A percentile compares a stretch with the other conserved stretches of the same genome.
phyloP scores from a whole-genome alignment of 352 stramenopile species.

The Phytopythium mirpurense region DNA sequence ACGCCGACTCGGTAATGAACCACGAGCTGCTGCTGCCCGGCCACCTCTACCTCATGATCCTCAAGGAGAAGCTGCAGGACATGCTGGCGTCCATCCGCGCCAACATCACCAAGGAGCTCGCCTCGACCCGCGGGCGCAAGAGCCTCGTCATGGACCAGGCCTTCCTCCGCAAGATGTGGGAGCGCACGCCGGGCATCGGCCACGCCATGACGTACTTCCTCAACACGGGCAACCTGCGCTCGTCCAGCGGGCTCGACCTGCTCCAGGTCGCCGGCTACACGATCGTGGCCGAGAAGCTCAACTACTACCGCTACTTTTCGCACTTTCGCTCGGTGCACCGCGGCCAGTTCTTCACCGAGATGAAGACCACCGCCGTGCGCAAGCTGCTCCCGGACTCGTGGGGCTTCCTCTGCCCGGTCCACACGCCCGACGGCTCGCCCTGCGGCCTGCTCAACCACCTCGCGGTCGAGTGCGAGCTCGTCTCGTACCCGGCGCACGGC shows the following conservation, averaged over 20 bases:
- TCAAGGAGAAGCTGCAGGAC: constrained; percentile 99
- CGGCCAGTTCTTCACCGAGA: constrained; percentile 99
- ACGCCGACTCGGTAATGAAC: constrained; percentile 98
- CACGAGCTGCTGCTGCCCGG: constrained; percentile 95
- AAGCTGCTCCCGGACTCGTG: constrained; percentile 98
- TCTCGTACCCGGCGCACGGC: constrained; percentile 73
- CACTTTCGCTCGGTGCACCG: constrained; percentile 99
- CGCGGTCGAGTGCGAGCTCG: constrained; percentile 88
- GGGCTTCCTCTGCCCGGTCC: constrained; percentile 99
- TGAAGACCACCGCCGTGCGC: constrained; percentile 99
- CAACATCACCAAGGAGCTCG: constrained; percentile 77
- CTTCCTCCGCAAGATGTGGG: constrained; percentile 93
- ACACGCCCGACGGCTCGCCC: constrained; percentile 98
- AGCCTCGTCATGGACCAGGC: constrained; percentile 72
- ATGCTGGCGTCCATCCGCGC: constrained; percentile 69
- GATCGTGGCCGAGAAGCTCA: constrained; percentile 99
- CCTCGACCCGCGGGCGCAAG: constrained; percentile 40
- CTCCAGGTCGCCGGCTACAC: constrained; percentile 98
- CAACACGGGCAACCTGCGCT: constrained; percentile 98
- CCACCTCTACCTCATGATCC: constrained; percentile 94
- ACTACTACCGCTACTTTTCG: constrained; percentile 98
- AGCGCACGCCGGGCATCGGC: constrained; percentile 87
- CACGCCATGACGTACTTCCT: constrained; percentile 98
- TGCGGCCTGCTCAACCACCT: constrained; percentile 99
- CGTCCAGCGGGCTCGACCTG: constrained; percentile 95